A percentile compares a stretch with the other conserved stretches of the same genome.
phyloP scores from a whole-genome alignment of 495 filamentous ascomycete species.

The Penicillium nucicola region DNA sequence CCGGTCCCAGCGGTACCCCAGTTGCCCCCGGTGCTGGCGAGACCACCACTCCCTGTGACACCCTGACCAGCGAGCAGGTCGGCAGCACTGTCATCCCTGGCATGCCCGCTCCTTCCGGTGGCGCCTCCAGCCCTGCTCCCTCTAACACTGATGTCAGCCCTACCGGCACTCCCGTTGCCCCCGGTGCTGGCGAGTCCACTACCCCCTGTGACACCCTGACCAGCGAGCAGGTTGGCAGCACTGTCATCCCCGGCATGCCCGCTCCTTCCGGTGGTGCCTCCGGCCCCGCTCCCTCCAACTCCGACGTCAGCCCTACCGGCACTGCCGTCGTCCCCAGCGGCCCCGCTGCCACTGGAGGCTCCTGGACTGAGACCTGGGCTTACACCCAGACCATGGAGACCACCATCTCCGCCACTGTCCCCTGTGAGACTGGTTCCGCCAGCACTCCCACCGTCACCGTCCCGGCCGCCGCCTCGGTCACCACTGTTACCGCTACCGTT shows the following conservation, averaged over 20 bases:
- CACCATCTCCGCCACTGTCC: conserved; percentile 5
- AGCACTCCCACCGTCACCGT: conserved; percentile 13
- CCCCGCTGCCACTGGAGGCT: background rate
- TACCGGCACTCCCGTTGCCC: background rate
- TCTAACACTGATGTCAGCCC: background rate
- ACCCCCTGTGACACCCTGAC: conserved; percentile 25
- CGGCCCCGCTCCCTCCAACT: conserved; percentile 6
- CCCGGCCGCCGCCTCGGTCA: conserved; percentile 1
- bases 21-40: conserved; percentile 1
- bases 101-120: conserved; percentile 5
- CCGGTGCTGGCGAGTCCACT: conserved; percentile 1
- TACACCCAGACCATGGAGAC: conserved; percentile 19
- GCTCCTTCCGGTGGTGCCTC: conserved; percentile 6
- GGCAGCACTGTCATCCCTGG: conserved; percentile 1
- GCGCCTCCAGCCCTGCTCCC: conserved; percentile 3
- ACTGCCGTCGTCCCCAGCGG: conserved; percentile 1
- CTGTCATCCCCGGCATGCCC: conserved; percentile 7
- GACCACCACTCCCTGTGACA: background rate
- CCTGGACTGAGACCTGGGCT: conserved; percentile 1
- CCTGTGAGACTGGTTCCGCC: conserved; percentile 3
- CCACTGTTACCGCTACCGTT: conserved; percentile 31
- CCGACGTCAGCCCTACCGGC: conserved; percentile 8
- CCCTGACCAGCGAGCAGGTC: background rate
- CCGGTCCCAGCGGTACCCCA: conserved; percentile 1
- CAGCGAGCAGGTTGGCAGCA: conserved; percentile 6